Evolutionary conservation across 2,329 filamentous ascomycete genomes (phyloP).

Genomic region (Aspergillus vadensis): DNA sequence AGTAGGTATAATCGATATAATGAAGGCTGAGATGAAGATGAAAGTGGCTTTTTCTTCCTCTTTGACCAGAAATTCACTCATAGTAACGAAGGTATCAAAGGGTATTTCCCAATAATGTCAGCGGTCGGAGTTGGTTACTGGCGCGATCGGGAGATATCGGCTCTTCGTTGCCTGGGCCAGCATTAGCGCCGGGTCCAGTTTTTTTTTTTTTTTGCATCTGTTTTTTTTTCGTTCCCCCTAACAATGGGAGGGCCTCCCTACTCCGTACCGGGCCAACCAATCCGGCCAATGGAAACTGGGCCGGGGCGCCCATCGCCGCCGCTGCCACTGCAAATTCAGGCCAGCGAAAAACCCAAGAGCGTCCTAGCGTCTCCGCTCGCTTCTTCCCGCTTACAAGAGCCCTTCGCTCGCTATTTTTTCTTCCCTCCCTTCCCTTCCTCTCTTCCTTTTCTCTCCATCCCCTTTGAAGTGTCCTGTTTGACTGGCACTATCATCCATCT

Average conservation of each 20-base stretch:
- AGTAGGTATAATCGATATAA: not conserved
- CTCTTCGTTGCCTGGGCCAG: slow-evolving; percentile 30
- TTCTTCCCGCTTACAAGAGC: slow-evolving; percentile 42
- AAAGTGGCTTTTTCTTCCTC: not conserved
- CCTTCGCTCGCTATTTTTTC: slow-evolving; percentile 39
- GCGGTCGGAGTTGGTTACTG: slow-evolving; percentile 23
- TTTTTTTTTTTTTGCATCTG: slow-evolving; percentile 15
- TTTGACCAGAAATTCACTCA: slow-evolving; percentile 7
- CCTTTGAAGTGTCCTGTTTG: slow-evolving; percentile 35
- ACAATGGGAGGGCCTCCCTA: slow-evolving; percentile 9
- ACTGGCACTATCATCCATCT: slow-evolving; percentile 39
- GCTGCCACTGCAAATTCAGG: slow-evolving; percentile 15
- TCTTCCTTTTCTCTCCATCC: slow-evolving; percentile 45
- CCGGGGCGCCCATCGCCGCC: slow-evolving; percentile 5
- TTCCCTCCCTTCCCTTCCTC: slow-evolving; percentile 41
- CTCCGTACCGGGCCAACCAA: slow-evolving; percentile 9
- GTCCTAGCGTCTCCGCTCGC: slow-evolving; percentile 36
- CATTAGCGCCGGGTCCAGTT: slow-evolving; percentile 26
- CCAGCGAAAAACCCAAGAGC: slow-evolving; percentile 20
- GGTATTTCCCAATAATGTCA: slow-evolving; percentile 12
- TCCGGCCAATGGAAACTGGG: not conserved
- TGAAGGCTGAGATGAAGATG: not conserved
- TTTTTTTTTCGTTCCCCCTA: slow-evolving; percentile 9
- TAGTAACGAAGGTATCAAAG: not conserved
- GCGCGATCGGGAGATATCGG: slow-evolving; percentile 44